A percentile compares a stretch with the other conserved stretches of the same genome.
Conservation (phyloP, 805 yeast genomes). For the Nakazawaea sp. region DNA sequence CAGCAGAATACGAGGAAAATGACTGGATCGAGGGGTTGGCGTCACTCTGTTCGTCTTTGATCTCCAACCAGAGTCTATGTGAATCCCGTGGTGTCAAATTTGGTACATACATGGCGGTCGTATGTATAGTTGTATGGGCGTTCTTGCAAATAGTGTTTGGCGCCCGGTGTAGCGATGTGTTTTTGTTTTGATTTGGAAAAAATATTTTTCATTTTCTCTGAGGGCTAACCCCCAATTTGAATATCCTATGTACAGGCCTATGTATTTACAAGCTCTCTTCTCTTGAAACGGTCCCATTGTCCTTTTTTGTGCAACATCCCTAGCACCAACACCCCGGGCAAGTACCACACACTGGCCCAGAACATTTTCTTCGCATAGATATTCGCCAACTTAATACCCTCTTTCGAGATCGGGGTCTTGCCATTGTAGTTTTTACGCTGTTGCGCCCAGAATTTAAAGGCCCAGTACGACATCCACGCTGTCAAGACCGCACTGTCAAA, state of each 20-base stretch:
- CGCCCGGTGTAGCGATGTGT: background rate
- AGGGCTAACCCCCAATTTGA: no score
- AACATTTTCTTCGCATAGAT: constrained; percentile 76
- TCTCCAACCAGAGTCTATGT: constrained; percentile 35
- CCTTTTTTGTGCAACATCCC: constrained; percentile 96
- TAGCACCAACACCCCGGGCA: constrained; percentile 81
- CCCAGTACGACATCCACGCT: constrained; percentile 77
- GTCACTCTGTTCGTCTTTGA: constrained; percentile 14
- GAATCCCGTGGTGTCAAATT: constrained; percentile 36
- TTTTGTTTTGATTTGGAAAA: background rate
- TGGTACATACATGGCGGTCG: constrained; percentile 43
- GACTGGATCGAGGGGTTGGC: constrained; percentile 31
- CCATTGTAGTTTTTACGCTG: constrained; percentile 54
- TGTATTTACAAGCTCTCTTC: background rate
- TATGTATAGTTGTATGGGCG: no score
- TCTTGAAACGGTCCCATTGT: constrained; percentile 69
- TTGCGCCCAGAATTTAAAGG: constrained; percentile 81
- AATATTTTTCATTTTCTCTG: no score
- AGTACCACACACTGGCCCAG: constrained; percentile 92
- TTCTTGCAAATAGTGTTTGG: background rate
- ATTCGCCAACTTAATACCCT: constrained; percentile 55
- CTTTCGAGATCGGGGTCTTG: constrained; percentile 35
- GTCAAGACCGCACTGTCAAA: constrained; percentile 79
- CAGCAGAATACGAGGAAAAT: constrained; percentile 46
- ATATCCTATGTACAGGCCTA: no score